Percentiles rank a stretch among this genome's conserved stretches.
phyloP scores from a whole-genome alignment of 78 protist species.

The Neovahlkampfia damariscottae region DNA sequence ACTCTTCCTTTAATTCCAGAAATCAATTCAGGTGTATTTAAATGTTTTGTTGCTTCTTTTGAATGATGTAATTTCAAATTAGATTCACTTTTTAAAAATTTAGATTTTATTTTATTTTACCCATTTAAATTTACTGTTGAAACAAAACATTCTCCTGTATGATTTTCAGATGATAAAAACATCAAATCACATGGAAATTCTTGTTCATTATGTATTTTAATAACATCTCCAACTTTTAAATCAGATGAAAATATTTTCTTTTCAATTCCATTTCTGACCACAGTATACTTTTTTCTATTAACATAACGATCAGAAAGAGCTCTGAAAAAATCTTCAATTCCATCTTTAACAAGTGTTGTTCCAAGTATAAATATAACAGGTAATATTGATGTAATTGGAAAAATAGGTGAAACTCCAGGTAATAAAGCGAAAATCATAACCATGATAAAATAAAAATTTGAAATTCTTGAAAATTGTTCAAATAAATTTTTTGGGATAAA shows the following conservation, averaged over 20 bases:
- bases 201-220: not conserved
- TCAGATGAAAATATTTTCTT: too few species aligned
- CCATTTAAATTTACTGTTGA: conserved; percentile 64
- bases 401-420: conserved; percentile 26
- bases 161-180: conserved; percentile 5
- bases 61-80: conserved; percentile 23
- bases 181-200: conserved; percentile 25
- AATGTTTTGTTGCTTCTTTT: not conserved
- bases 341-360: conserved; percentile 58
- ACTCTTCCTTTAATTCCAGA: conserved; percentile 19
- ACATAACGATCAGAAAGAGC: too few species aligned
- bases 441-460: conserved; percentile 54
- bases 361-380: conserved; percentile 59
- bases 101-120: too few species aligned
- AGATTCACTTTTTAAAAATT: too few species aligned
- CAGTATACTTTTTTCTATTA: too few species aligned
- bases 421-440: conserved; percentile 6
- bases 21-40: not conserved
- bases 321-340: conserved; percentile 64
- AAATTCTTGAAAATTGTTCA: conserved; percentile 48
- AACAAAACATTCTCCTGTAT: conserved; percentile 36
- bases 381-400: conserved; percentile 43
- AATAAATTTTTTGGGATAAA: conserved; percentile 48
- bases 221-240: conserved; percentile 41
- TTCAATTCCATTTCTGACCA: too few species aligned